Evolutionary conservation across 306 rosid genomes (phyloP).

Genomic region (Glycyrrhiza uralensis): DNA sequence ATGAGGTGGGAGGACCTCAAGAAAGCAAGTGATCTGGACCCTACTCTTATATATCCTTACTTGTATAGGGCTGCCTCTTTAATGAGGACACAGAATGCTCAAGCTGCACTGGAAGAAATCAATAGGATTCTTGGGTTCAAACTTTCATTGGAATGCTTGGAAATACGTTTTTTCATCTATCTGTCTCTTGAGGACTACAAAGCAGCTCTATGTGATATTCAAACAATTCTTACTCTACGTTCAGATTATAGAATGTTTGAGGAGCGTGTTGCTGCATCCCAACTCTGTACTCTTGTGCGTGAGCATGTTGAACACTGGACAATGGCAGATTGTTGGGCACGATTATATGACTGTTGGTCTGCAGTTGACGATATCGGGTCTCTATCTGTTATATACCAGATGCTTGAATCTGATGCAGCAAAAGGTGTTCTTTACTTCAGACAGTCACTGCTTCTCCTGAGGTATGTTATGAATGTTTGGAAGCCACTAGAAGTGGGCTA

Average conservation of each 20-base stretch:
- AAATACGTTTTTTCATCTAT: constrained; percentile 76
- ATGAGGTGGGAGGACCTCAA: constrained; percentile 74
- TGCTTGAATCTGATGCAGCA: constrained; percentile 93
- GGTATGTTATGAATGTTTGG: constrained; percentile 45
- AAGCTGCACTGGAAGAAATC: constrained; percentile 79
- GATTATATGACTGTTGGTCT: constrained; percentile 90
- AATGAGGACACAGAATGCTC: constrained; percentile 69
- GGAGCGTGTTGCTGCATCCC: constrained; percentile 87
- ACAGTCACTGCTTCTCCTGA: constrained; percentile 91
- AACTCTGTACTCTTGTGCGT: constrained; percentile 75
- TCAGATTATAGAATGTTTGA: constrained; percentile 89
- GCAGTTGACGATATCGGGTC: constrained; percentile 95
- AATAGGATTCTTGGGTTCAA: constrained; percentile 86
- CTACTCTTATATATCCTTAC: constrained; percentile 87
- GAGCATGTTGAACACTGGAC: constrained; percentile 94
- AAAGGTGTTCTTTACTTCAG: constrained; percentile 91
- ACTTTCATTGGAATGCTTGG: constrained; percentile 92
- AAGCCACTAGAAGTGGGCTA: background rate
- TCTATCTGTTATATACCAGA: constrained; percentile 87
- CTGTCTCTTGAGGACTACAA: constrained; percentile 79
- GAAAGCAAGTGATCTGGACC: constrained; percentile 80
- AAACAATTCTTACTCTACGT: constrained; percentile 79
- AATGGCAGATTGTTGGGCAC: constrained; percentile 89
- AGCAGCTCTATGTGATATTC: constrained; percentile 86
- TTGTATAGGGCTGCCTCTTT: constrained; percentile 74